Conservation (phyloP, 106 monocot genomes). For the Dioscorea dumetorum region DNA sequence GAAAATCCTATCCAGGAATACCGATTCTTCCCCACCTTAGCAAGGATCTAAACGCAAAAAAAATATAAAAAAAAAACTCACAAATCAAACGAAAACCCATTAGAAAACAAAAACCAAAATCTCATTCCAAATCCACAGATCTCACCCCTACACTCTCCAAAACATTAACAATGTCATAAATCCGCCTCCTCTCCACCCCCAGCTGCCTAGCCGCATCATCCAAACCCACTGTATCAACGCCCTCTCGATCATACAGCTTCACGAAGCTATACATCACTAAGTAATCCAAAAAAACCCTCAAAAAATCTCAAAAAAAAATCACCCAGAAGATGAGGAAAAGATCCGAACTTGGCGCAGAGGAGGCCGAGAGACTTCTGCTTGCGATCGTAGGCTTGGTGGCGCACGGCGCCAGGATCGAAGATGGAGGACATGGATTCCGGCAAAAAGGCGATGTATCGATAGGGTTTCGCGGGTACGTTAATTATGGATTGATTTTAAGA, state of each 20-base stretch:
- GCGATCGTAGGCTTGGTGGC: slow-evolving; percentile 52
- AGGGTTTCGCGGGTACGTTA: too few relatives aligned
- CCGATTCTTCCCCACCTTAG: slow-evolving; percentile 75
- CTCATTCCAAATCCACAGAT: neutral
- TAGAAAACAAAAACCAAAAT: neutral
- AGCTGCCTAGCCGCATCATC: slow-evolving; percentile 73
- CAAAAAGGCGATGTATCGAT: too few relatives aligned
- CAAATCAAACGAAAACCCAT: neutral
- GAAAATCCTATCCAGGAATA: slow-evolving; percentile 86
- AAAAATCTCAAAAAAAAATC: slow-evolving; percentile 1
- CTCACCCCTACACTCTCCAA: slow-evolving; percentile 91
- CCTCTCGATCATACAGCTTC: slow-evolving; percentile 53
- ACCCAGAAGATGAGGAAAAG: neutral
- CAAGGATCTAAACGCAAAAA: slow-evolving; percentile 32
- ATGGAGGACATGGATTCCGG: neutral
- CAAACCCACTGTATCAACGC: slow-evolving; percentile 50
- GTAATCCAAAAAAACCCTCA: neutral
- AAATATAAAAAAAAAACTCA: neutral
- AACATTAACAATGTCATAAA: slow-evolving; percentile 94
- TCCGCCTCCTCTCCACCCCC: slow-evolving; percentile 92
- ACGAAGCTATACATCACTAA: slow-evolving; percentile 2
- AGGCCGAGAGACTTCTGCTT: slow-evolving; percentile 89
- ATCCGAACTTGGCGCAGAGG: slow-evolving; percentile 66
- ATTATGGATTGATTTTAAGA: too few relatives aligned
- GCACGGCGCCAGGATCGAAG: neutral